phyloP scores from a whole-genome alignment of 257 asterid species.

The Solanum ahanhuiri region DNA sequence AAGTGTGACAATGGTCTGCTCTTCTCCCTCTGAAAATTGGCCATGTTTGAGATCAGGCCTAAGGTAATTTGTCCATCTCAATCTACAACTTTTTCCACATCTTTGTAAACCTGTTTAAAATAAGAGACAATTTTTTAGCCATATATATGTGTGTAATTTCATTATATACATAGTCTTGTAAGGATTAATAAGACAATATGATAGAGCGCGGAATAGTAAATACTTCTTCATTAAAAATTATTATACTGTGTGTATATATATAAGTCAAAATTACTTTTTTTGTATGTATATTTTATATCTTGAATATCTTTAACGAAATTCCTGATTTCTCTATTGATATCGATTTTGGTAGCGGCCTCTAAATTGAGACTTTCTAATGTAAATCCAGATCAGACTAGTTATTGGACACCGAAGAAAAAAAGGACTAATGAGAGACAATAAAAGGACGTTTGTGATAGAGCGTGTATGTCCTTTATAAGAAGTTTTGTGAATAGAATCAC shows the following conservation, averaged over 20 bases:
- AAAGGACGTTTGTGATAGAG: background rate
- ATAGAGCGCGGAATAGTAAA: background rate
- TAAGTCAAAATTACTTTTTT: background rate
- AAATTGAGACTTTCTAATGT: background rate
- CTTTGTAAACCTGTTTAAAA: constrained; percentile 58
- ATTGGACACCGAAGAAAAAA: background rate
- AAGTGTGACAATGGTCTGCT: constrained; percentile 78
- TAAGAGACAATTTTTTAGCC: background rate
- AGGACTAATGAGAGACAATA: background rate
- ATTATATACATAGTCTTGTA: background rate
- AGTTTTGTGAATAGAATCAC: no score
- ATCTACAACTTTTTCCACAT: constrained; percentile 89
- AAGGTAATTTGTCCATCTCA: constrained; percentile 94
- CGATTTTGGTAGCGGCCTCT: background rate
- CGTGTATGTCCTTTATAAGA: background rate
- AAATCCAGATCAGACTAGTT: background rate
- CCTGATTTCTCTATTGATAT: no score
- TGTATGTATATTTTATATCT: background rate
- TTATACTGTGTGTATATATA: background rate
- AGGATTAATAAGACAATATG: background rate
- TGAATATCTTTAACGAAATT: background rate
- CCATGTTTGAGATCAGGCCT: constrained; percentile 97
- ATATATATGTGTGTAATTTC: background rate
- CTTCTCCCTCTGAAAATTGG: constrained; percentile 82
- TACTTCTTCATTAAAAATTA: background rate